These are phyloP conservation scores for Haplosporangium sp. DNA, from an alignment of 371 early-diverging fungal genomes.

Conservation along the genomic window DNA sequence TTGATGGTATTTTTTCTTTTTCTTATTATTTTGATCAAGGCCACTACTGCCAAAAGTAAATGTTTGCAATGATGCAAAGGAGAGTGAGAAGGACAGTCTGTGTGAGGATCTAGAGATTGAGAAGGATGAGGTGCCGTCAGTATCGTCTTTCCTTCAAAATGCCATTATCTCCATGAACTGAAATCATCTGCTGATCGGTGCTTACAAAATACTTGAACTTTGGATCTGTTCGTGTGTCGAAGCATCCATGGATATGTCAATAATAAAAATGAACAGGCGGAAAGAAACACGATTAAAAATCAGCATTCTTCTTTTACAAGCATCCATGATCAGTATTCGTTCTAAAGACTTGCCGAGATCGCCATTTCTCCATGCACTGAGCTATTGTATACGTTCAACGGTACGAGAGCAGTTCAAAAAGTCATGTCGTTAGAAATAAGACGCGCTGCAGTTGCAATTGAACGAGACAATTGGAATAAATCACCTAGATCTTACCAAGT, in stretches of 20 bases:
- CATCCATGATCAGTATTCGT: background rate
- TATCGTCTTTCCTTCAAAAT: background rate
- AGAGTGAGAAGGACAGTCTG: conserved; percentile 49
- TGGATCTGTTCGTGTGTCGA: conserved; percentile 23
- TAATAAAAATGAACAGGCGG: background rate
- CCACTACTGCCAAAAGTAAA: conserved; percentile 44
- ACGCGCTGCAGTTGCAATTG: background rate
- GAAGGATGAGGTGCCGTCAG: background rate
- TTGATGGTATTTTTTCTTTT: conserved; percentile 5
- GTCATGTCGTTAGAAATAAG: background rate
- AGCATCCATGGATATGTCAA: background rate
- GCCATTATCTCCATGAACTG: background rate
- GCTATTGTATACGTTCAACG: conserved; percentile 8
- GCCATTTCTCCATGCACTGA: conserved; percentile 51
- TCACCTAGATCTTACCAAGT: conserved; percentile 23
- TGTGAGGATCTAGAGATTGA: conserved; percentile 32
- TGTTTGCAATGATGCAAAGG: conserved; percentile 52
- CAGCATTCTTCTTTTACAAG: background rate
- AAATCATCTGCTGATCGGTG: background rate
- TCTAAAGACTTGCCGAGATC: conserved; percentile 35
- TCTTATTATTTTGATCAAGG: background rate
- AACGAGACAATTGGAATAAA: too few relatives aligned
- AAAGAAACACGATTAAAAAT: background rate
- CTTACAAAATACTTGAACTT: conserved; percentile 56
- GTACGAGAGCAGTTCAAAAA: background rate